Conservation (phyloP, 2,329 filamentous ascomycete genomes). For the Scytalidium sp. region DNA sequence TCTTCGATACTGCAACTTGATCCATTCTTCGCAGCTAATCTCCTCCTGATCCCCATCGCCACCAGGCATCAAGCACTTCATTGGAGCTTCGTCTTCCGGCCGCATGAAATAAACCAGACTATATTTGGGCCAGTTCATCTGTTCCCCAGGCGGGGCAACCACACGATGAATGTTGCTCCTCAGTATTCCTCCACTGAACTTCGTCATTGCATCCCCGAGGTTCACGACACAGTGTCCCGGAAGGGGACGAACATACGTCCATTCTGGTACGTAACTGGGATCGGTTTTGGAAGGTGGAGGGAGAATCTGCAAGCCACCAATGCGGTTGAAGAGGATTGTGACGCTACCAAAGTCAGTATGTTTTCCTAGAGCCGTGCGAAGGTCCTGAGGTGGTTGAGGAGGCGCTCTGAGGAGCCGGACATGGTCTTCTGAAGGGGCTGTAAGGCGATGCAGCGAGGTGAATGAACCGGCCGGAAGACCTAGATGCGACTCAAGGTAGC, state of each 20-base stretch:
- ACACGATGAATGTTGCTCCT: conserved; percentile 32
- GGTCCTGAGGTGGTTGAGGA: conserved; percentile 22
- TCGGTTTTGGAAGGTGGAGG: conserved; percentile 19
- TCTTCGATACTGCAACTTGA: conserved; percentile 18
- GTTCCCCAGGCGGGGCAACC: conserved; percentile 26
- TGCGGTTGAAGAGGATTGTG: conserved; percentile 35
- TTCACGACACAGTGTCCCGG: conserved; percentile 34
- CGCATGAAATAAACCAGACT: conserved; percentile 54
- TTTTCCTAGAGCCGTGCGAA: conserved; percentile 18
- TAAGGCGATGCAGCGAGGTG: conserved; percentile 13
- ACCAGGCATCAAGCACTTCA: conserved; percentile 17
- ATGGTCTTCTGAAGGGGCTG: conserved; percentile 18
- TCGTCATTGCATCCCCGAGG: conserved; percentile 33
- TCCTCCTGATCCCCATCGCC: conserved; percentile 17
- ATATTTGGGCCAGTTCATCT: conserved; percentile 32
- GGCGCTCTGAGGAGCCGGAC: conserved; percentile 22
- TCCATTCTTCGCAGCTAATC: conserved; percentile 21
- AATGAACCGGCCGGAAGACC: conserved; percentile 17
- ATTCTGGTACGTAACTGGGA: conserved; percentile 17
- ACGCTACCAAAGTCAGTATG: conserved; percentile 38
- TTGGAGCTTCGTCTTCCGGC: conserved; percentile 43
- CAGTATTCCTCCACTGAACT: conserved; percentile 30
- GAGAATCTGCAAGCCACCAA: conserved; percentile 36
- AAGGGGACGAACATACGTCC: conserved; percentile 32
- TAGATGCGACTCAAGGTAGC: conserved; percentile 20